Evolutionary conservation across 106 monocot species (phyloP).

Genomic region (Dendrobium officinale): DNA sequence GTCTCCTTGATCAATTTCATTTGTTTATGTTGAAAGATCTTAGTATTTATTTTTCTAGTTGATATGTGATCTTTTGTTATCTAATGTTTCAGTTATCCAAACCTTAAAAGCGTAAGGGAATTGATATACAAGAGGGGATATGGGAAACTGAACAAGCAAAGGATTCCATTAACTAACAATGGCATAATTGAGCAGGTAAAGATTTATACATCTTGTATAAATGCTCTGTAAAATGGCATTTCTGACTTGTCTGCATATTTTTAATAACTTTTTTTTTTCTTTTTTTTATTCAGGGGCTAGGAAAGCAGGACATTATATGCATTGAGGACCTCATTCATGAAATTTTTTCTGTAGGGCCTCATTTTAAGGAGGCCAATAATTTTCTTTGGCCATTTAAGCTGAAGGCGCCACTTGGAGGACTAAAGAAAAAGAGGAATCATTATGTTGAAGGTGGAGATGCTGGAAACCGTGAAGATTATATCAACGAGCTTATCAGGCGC

Average conservation of each 20-base stretch:
- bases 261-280: neutral
- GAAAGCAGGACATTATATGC: constrained; percentile 31
- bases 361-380: constrained; percentile 44
- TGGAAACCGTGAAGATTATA: constrained; percentile 37
- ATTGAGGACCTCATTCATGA: constrained; percentile 48
- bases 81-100: constrained; percentile 24
- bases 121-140: constrained; percentile 38
- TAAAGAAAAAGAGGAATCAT: constrained; percentile 45
- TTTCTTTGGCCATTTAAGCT: constrained; percentile 42
- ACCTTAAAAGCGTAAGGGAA: constrained; percentile 38
- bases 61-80: neutral
- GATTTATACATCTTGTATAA: neutral
- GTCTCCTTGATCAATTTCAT: neutral
- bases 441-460: constrained; percentile 49
- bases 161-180: constrained; percentile 33
- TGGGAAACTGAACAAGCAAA: constrained; percentile 8
- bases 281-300: constrained; percentile 16
- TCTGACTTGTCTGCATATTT: neutral
- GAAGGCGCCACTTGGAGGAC: constrained; percentile 29
- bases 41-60: too few relatives aligned
- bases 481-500: constrained; percentile 42
- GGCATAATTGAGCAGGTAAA: neutral
- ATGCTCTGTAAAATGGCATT: neutral
- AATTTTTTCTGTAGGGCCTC: constrained; percentile 38
- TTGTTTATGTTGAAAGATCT: neutral